Evolutionary conservation across 768 basidiomycete genomes (phyloP), one percentile per base, ranked within the genome.

Genomic region (Harrya chromipes): DNA sequence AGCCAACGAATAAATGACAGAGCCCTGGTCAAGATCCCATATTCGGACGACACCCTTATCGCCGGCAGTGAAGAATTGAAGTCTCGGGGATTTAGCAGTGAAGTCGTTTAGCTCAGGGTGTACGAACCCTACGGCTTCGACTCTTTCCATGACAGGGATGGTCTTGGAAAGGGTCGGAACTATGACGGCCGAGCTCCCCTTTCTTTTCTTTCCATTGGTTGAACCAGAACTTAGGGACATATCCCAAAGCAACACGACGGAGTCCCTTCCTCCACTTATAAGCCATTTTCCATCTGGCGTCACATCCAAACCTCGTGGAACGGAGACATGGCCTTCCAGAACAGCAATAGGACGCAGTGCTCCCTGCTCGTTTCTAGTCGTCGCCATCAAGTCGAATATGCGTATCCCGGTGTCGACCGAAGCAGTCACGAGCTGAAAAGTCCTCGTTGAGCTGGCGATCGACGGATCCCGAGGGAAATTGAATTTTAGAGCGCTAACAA

Each of bases 251-350:
- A 97, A 70, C 17, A 92, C 87, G 1, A 98, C 93, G 8, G 91
- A 85, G 68, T 99, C 97, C 50, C 97, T 75, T 23, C 94, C 95
- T 14, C 91, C 94, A 49, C 85, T 93, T 49, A 98, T 73, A 20
- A 97, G 78, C 86, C 88, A 94, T 61, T 83, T 82, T 12, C 94
- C 95, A 63, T 97, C 94, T 7, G 67, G 63, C 4, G 88, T 87
- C 20, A 94, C 81, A 59, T 89, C 92, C 34, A 98, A 75, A 7
- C 92, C 94, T 48, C 97, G 77, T 10, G 95, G 94, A 33, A 98
- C 94, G 33, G 90, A 94, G 36, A 90, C 88, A 67, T 99, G 97
- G 0, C 94, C 97, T 59, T 98, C 94, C 16, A 99, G 74, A n/a
- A 94, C 77, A 11, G 84, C 84, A 50, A 85, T 72, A 38, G 91